Evolutionary conservation across 371 early-diverging fungal genomes (phyloP).

Genomic region (Coemansia sp.): DNA sequence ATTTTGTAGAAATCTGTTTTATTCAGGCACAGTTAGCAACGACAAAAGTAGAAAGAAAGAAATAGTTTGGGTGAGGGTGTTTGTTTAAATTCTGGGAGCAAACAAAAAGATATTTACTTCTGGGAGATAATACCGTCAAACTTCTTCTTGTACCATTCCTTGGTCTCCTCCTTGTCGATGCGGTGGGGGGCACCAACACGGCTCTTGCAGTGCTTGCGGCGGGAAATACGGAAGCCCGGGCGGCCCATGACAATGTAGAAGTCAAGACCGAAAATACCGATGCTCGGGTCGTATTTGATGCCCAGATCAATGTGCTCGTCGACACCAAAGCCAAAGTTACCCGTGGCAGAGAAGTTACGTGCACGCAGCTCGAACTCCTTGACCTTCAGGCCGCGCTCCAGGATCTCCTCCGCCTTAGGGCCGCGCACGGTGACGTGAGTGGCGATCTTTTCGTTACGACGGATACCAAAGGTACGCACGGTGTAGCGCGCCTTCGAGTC

Average conservation of each 20-base stretch:
- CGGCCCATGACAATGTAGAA: constrained; percentile 98
- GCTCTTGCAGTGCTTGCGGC: constrained; percentile 89
- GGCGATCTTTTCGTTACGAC: constrained; percentile 99
- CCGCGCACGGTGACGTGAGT: constrained; percentile 99
- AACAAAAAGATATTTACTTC: constrained; percentile 63
- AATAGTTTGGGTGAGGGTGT: not conserved
- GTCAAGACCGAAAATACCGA: constrained; percentile 99
- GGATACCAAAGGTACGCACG: constrained; percentile 99
- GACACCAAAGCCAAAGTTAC: constrained; percentile 99
- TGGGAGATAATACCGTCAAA: constrained; percentile 87
- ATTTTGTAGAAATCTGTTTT: not conserved
- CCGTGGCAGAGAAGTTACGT: constrained; percentile 96
- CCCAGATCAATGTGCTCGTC: constrained; percentile 99
- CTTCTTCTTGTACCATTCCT: constrained; percentile 87
- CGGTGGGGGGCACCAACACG: constrained; percentile 93
- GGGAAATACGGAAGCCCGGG: constrained; percentile 96
- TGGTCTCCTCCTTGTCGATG: constrained; percentile 86
- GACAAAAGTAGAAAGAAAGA: too few relatives aligned
- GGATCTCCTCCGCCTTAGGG: constrained; percentile 93
- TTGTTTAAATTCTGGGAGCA: not conserved
- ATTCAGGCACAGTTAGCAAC: too few relatives aligned
- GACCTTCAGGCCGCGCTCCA: constrained; percentile 99
- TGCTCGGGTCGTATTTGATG: constrained; percentile 99
- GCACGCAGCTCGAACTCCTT: constrained; percentile 99
- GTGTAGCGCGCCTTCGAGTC: constrained; percentile 99